Evolutionary conservation across 805 yeast species (phyloP), one percentile per base, ranked within the genome.

Genomic region (Saturnispora sanitii): DNA sequence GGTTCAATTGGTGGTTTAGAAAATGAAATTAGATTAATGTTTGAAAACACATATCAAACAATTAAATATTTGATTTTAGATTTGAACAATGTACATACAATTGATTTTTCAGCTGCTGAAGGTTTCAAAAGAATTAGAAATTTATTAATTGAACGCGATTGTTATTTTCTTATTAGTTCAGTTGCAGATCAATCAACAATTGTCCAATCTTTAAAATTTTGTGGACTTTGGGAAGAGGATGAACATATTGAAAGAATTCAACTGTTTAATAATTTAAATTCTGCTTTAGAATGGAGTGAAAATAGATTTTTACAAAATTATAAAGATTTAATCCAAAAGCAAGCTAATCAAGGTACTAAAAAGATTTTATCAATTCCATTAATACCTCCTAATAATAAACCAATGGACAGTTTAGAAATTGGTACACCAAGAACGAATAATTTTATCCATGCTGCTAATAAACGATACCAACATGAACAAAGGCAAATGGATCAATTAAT

Each of bases 231-330:
- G 71, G 77, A 70, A 28, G 66, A 64, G 20, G 73, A 68, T 41
- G 64, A 58, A 25, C 60, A 67, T 34, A 61, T 67, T 15, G 68
- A 65, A 21, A 44, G 58, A 19, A 73, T 77, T 44, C 78, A 77
- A 50, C 67, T 88, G 33, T 90, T 87, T 55, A 73, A 73, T 41
- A 82, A 84, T 40, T 68, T 92, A 51, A 92, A 92, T 55, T 73
- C 82, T 41, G 95, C 95, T 0, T 68, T 92, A 33, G 97, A 92
- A 60, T 90, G 95, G 95, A 86, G 96, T 65, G 98, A 92, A 58
- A 90, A 92, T 61, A 79, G 81, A 51, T 86, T 88, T 50, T 68
- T 92, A 52, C 67, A 73, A 38, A 73, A 77, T 22, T 80, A 79
- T 56, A 76, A 70, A 49, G 64, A 51, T 13, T 35, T 55, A 33